Evolutionary conservation across 495 filamentous ascomycete species (phyloP), one percentile per base, ranked within the genome.

Genomic region (Hypoxylon perforatum): DNA sequence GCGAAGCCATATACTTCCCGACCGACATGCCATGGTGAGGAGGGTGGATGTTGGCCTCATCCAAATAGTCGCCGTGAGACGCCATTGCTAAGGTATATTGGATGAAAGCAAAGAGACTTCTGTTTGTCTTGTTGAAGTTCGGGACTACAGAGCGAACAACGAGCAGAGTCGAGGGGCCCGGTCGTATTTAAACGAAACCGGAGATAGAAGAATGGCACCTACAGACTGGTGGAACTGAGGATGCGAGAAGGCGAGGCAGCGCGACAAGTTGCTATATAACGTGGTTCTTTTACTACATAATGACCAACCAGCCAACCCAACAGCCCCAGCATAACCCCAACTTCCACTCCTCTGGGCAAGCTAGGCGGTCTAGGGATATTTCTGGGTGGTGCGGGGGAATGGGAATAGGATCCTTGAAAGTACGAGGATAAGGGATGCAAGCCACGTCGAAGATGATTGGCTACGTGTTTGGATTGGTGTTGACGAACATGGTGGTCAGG

Each of bases 1-100:
- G 89, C 19, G 93, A 93, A 10, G 81, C 76, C 23, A 91, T 69
- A 70, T 96, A 96, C 46, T 79, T 77, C 17, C 80, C 78, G 7
- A 80, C 63, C n/a, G 83, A 84, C 83, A 90, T 88, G 72, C 73
- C 75, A 60, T 80, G 71, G 47, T 77, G 71, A 58, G 76, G 78
- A 25, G 78, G 68, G 23, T 75, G 54, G 35, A 71, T 48, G 19
- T 74, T 63, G 54, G 54, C 35, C 23, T 75, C 69, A 18, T 70
- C 63, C 10, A 52, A 38, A 18, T 53, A 47, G 22, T 36, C 44
- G 39, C 44, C 28, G 42, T 49, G 23, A 45, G 50, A 45, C 63
- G 66, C 50, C 66, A 69, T 69, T 63, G 57, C 41, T 53, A 10
- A 62, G 30, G 21, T 58, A 48, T 49, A 30, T 46, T 57, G 18